Percentiles rank a stretch among this genome's conserved stretches.
Conservation (phyloP, 495 filamentous ascomycete genomes). For the Talaromyces trachyspermus region DNA sequence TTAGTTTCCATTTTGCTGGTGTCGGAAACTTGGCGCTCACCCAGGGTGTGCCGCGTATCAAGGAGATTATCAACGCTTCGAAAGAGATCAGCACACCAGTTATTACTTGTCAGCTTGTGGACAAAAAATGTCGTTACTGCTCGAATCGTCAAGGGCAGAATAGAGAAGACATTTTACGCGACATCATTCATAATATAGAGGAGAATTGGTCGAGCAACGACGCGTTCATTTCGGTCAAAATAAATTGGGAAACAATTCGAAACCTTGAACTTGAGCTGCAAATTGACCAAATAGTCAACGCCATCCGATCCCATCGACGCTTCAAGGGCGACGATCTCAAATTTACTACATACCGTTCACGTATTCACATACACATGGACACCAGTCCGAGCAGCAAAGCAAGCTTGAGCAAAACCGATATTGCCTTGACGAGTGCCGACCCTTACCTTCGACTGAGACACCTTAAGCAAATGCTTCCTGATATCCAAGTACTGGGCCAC, state of each 20-base stretch:
- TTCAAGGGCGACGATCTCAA: constrained; percentile 58
- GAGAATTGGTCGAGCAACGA: constrained; percentile 74
- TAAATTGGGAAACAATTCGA: constrained; percentile 70
- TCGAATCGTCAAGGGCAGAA: constrained; percentile 78
- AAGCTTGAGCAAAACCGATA: constrained; percentile 47
- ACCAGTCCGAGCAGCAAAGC: constrained; percentile 47
- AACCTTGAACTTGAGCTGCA: constrained; percentile 71
- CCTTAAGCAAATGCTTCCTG: constrained; percentile 72
- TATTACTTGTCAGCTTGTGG: constrained; percentile 74
- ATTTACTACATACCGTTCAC: constrained; percentile 38
- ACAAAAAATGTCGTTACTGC: constrained; percentile 63
- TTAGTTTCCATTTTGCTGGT: constrained; percentile 93
- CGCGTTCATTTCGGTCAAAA: constrained; percentile 62
- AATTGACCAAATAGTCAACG: constrained; percentile 57
- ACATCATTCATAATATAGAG: constrained; percentile 68
- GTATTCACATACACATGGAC: constrained; percentile 51
- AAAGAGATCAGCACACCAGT: constrained; percentile 90
- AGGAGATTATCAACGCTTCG: constrained; percentile 98
- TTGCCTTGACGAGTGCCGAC: constrained; percentile 51
- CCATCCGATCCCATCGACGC: constrained; percentile 71
- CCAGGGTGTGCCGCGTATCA: constrained; percentile 97
- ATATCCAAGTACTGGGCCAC: constrained; percentile 78
- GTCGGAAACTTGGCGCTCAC: constrained; percentile 99
- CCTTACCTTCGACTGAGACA: constrained; percentile 74
- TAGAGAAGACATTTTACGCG: constrained; percentile 57